Evolutionary conservation across 192 early-diverging fungal genomes (phyloP).

Genomic region (Dispira simplex): DNA sequence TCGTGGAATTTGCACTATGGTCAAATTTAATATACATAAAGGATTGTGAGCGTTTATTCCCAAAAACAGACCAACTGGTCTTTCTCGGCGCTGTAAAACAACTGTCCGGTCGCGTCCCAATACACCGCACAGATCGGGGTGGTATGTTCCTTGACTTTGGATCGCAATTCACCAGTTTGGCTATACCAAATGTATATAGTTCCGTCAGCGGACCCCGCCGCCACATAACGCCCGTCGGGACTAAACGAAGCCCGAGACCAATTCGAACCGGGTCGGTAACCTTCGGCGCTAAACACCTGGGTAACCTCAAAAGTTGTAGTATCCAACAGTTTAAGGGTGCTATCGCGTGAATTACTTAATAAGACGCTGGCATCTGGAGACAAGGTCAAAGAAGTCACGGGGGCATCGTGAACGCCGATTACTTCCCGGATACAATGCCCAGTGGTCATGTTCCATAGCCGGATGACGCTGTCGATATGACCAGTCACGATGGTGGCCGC

Average conservation of each 20-base stretch:
- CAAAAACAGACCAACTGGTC: conserved; percentile 40
- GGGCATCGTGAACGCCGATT: conserved; percentile 69
- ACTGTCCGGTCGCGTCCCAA: conserved; percentile 40
- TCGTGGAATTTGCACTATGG: too few relatives aligned
- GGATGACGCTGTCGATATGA: conserved; percentile 85
- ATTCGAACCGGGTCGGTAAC: conserved; percentile 70
- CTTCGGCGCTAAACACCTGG: conserved; percentile 42
- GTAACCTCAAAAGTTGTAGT: conserved; percentile 56
- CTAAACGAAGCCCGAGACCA: conserved; percentile 73
- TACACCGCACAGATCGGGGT: conserved; percentile 46
- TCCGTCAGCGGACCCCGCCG: conserved; percentile 70
- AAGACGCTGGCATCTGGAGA: conserved; percentile 55
- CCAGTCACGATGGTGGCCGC: conserved; percentile 75
- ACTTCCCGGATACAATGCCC: conserved; percentile 74
- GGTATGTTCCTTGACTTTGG: conserved; percentile 50
- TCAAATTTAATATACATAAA: too few relatives aligned
- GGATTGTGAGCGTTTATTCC: conserved; percentile 19
- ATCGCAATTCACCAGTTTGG: conserved; percentile 44
- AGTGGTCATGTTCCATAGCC: conserved; percentile 78
- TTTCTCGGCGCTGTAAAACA: conserved; percentile 58
- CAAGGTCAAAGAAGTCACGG: conserved; percentile 73
- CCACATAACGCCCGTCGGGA: conserved; percentile 71
- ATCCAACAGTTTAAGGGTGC: conserved; percentile 78
- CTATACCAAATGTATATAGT: conserved; percentile 68
- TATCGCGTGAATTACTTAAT: conserved; percentile 89